Conservation (phyloP, 1,284 basidiomycete species). For the Ceratobasidium sp. region DNA sequence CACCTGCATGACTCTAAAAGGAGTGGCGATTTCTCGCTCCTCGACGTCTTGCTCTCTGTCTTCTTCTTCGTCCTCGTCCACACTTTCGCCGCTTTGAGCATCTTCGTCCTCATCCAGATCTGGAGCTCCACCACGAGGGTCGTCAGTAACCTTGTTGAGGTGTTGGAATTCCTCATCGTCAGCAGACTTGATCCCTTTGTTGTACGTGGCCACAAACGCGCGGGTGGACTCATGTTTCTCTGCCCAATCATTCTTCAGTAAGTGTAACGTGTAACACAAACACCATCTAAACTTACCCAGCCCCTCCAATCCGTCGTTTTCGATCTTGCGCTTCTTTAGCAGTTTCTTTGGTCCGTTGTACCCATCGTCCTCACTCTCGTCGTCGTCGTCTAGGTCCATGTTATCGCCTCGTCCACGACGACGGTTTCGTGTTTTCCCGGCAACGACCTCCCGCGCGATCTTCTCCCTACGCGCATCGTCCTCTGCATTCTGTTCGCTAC, state of each 20-base stretch:
- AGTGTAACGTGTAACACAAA: background rate
- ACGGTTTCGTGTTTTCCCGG: constrained; percentile 47
- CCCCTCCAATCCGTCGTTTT: constrained; percentile 40
- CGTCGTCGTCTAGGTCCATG: constrained; percentile 44
- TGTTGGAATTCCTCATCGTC: constrained; percentile 42
- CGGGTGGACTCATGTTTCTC: constrained; percentile 38
- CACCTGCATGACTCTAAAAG: constrained; percentile 6
- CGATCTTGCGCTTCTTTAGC: constrained; percentile 43
- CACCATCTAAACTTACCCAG: constrained; percentile 42
- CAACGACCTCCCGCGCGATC: constrained; percentile 45
- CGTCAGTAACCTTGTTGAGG: constrained; percentile 29
- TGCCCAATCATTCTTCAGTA: background rate
- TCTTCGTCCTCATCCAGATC: constrained; percentile 38
- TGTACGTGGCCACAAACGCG: constrained; percentile 40
- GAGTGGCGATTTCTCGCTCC: constrained; percentile 14
- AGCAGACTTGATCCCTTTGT: constrained; percentile 34
- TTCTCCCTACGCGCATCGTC: constrained; percentile 47
- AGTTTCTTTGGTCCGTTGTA: constrained; percentile 26
- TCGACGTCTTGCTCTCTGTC: background rate
- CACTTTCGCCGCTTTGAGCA: constrained; percentile 20
- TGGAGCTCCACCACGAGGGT: background rate
- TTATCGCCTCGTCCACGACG: constrained; percentile 46
- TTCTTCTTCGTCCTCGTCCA: constrained; percentile 14
- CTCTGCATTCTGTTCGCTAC: constrained; percentile 47
- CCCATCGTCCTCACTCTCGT: constrained; percentile 44